A percentile compares a stretch with the other conserved stretches of the same genome.
These are phyloP conservation scores for Exophiala oligosperma DNA, from an alignment of 2,329 filamentous ascomycete species.

Conservation along the genomic window DNA sequence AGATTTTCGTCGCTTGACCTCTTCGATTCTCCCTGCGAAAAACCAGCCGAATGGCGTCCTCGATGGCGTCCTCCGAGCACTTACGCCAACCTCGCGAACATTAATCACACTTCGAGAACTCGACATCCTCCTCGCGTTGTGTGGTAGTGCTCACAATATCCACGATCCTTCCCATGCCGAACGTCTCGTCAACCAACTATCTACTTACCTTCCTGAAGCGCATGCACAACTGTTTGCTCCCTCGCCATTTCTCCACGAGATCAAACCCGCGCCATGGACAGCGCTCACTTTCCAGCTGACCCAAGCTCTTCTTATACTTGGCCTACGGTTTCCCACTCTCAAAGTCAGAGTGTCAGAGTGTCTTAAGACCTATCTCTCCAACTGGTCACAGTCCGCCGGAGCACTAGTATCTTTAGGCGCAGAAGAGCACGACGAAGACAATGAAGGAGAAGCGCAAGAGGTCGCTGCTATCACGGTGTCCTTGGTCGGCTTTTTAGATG, in stretches of 20 bases:
- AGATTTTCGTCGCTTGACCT: slow-evolving; percentile 39
- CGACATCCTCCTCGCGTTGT: slow-evolving; percentile 86
- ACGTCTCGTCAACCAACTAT: slow-evolving; percentile 74
- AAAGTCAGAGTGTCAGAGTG: slow-evolving; percentile 64
- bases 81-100: slow-evolving; percentile 39
- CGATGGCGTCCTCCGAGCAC: slow-evolving; percentile 39
- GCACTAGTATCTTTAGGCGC: slow-evolving; percentile 56
- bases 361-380: slow-evolving; percentile 70
- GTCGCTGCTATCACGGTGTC: slow-evolving; percentile 78
- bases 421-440: slow-evolving; percentile 55
- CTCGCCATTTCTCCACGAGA: slow-evolving; percentile 78
- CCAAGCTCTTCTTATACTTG: slow-evolving; percentile 77
- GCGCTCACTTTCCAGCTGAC: slow-evolving; percentile 76
- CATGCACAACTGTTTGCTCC: slow-evolving; percentile 74
- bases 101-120: slow-evolving; percentile 75
- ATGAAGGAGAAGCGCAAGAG: slow-evolving; percentile 57
- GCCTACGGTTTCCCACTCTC: slow-evolving; percentile 68
- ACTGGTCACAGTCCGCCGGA: slow-evolving; percentile 65
- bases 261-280: slow-evolving; percentile 89
- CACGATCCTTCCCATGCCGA: slow-evolving; percentile 70
- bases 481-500: slow-evolving; percentile 85
- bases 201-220: slow-evolving; percentile 82
- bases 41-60: slow-evolving; percentile 33
- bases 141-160: slow-evolving; percentile 80
- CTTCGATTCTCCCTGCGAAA: slow-evolving; percentile 32